Percentiles rank a stretch among this genome's conserved stretches.
These are phyloP conservation scores for Pisolithus microcarpus DNA, from an alignment of 768 basidiomycete genomes.

Conservation along the genomic window DNA sequence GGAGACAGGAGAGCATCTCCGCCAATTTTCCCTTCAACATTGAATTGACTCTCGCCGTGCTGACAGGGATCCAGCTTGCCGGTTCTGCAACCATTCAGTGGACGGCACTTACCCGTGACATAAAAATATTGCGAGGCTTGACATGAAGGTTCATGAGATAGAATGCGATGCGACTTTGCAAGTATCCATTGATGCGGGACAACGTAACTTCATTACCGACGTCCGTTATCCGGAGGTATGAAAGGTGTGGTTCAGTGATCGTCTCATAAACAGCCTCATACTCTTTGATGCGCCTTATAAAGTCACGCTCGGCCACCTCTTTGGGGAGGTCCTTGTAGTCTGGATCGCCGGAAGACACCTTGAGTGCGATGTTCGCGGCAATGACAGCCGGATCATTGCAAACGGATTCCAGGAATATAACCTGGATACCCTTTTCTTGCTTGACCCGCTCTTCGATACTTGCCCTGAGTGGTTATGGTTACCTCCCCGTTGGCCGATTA, in stretches of 20 bases:
- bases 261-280: slow-evolving; percentile 97
- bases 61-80: slow-evolving; percentile 27
- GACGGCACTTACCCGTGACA: slow-evolving; percentile 70
- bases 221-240: slow-evolving; percentile 87
- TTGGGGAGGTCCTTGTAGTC: slow-evolving; percentile 89
- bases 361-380: slow-evolving; percentile 92
- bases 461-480: slow-evolving; percentile 39
- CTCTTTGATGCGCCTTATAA: slow-evolving; percentile 80
- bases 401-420: slow-evolving; percentile 91
- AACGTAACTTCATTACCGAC: slow-evolving; percentile 87
- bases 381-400: slow-evolving; percentile 94
- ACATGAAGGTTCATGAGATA: slow-evolving; percentile 98
- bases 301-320: slow-evolving; percentile 87
- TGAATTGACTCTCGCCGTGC: slow-evolving; percentile 98
- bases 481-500: not conserved
- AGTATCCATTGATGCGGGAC: slow-evolving; percentile 84
- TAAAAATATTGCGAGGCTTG: slow-evolving; percentile 92
- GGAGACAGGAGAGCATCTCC: slow-evolving; percentile 87
- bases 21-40: slow-evolving; percentile 94
- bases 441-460: slow-evolving; percentile 80
- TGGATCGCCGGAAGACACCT: slow-evolving; percentile 94
- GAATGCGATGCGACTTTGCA: slow-evolving; percentile 95
- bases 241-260: slow-evolving; percentile 83
- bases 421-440: slow-evolving; percentile 76
- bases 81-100: slow-evolving; percentile 1